Evolutionary conservation across 345 rosid species (phyloP).

Genomic region (Boechera stricta): DNA sequence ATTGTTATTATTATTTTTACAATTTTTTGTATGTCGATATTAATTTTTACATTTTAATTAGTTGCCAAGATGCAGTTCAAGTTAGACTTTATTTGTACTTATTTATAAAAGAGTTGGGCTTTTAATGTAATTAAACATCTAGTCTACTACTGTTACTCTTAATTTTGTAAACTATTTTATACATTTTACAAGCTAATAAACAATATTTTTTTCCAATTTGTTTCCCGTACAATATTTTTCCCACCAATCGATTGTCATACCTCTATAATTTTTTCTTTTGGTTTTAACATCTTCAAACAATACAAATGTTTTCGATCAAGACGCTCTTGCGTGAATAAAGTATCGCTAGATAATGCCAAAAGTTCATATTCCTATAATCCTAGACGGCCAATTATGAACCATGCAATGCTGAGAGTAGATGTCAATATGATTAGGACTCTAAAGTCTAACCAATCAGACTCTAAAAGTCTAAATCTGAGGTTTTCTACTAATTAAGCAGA

Average conservation of each 20-base stretch:
- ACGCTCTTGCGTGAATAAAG: background rate
- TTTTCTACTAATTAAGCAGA: background rate
- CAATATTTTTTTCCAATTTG: no score
- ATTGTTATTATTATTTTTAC: background rate
- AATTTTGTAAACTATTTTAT: background rate
- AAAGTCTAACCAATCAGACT: conserved; percentile 9
- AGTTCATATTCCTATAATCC: background rate
- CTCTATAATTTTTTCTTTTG: background rate
- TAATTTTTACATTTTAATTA: background rate
- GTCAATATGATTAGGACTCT: background rate
- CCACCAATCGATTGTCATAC: background rate
- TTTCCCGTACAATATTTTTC: no score
- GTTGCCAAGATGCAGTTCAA: background rate
- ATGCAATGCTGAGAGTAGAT: conserved; percentile 1
- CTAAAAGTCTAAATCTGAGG: background rate
- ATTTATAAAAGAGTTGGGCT: background rate
- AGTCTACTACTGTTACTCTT: background rate
- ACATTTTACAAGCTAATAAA: background rate
- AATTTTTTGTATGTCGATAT: background rate
- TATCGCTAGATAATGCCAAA: conserved; percentile 6
- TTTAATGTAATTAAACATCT: background rate
- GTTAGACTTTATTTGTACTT: background rate
- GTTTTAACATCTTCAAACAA: background rate
- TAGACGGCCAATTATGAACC: conserved; percentile 11
- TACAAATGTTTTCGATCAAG: background rate